These are phyloP conservation scores for Boletus rubescentipes DNA, from an alignment of 768 basidiomycete species.

Conservation along the genomic window DNA sequence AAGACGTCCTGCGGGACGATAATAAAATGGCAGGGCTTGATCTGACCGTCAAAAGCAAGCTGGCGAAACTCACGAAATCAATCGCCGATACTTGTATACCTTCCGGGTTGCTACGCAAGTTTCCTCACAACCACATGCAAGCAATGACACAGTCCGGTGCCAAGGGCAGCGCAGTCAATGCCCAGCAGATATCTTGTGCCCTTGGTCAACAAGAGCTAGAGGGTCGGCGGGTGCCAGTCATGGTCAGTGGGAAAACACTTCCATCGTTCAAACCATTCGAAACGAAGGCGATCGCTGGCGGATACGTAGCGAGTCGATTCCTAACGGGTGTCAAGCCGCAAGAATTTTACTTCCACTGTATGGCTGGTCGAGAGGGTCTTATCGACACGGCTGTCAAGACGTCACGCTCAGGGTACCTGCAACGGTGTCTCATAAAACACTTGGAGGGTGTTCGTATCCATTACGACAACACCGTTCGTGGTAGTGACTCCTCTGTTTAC, in stretches of 20 bases:
- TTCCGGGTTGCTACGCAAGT: constrained; percentile 81
- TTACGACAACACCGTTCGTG: constrained; percentile 97
- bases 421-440: constrained; percentile 98
- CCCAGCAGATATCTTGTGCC: constrained; percentile 95
- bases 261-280: constrained; percentile 97
- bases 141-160: constrained; percentile 98
- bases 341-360: constrained; percentile 99
- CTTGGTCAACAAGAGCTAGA: constrained; percentile 98
- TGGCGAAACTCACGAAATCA: constrained; percentile 83
- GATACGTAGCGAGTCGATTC: constrained; percentile 97
- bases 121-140: constrained; percentile 99
- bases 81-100: constrained; percentile 90
- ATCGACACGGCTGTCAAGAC: constrained; percentile 99
- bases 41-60: constrained; percentile 82
- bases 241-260: constrained; percentile 98
- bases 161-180: constrained; percentile 97
- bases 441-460: constrained; percentile 95
- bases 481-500: constrained; percentile 88
- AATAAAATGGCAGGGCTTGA: constrained; percentile 97
- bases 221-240: constrained; percentile 97
- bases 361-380: constrained; percentile 98
- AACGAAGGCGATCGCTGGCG: constrained; percentile 97
- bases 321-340: constrained; percentile 97
- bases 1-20: constrained; percentile 93
- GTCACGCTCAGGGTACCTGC: constrained; percentile 95